Evolutionary conservation across 371 early-diverging fungal genomes (phyloP), one percentile per base, ranked within the genome.

Genomic region (Actinomortierella wolfii): DNA sequence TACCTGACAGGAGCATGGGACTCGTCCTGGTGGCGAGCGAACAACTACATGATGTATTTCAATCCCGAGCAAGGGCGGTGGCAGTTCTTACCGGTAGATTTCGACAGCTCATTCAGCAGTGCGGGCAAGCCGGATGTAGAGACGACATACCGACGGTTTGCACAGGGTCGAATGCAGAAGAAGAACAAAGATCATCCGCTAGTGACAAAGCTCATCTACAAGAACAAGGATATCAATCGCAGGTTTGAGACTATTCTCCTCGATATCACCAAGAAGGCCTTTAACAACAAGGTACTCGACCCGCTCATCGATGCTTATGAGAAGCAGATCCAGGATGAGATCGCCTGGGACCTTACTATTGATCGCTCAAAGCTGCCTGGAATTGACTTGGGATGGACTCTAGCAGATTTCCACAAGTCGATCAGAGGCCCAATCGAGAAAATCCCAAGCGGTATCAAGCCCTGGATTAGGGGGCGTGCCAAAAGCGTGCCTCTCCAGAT

Each of bases 161-260:
- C 64, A 5, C 23, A 29, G 20, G 23, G 25, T 28, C 23, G 49
- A 54, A 18, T 34, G 46, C 21, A 7, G 24, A 0, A 48, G 58
- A 15, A 2, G 13, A 41, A 21, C 53, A 63, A 52, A 21, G 65
- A 54, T 20, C 65, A 58, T 39, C 65, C 65, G 8, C 14, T 64
- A 50, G 29, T 64, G 21, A 54, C 58, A 25, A 64, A 64, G 51
- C 59, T 64, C 51, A 64, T 64, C 55, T 34, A 28, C 51, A 42
- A 58, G 51, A 58, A 64, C 54, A 29, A 49, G 39, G 65, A 53
- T 2, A 64, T 64, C 59, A 58, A 64, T 14, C 26, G 18, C 14
- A 23, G 11, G 41, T 64, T 64, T n/a, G 65, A 64, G 39, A 29
- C 47, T 29, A 58, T 44, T 34, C 34, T 64, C 26, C 34, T 50